These are phyloP conservation scores for Ceratocystiopsis sp. DNA, from an alignment of 2,329 filamentous ascomycete species.

Conservation along the genomic window DNA sequence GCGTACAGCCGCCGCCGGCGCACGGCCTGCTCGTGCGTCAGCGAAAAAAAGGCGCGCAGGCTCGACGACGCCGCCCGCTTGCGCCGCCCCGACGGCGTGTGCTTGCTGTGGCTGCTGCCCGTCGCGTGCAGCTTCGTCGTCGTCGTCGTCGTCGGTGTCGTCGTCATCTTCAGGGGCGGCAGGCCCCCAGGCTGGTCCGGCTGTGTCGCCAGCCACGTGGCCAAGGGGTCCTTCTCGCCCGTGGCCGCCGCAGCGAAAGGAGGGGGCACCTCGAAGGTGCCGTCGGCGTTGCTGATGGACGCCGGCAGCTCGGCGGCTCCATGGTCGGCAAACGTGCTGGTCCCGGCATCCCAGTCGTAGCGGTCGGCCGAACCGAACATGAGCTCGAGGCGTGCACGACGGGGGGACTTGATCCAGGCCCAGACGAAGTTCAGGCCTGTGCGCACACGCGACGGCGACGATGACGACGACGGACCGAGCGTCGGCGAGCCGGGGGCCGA, in stretches of 20 bases:
- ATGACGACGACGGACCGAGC: slow-evolving; percentile 11
- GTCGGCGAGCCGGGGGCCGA: slow-evolving; percentile 18
- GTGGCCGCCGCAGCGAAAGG: too few relatives aligned
- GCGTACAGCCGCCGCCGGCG: slow-evolving; percentile 75
- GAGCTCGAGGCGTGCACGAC: slow-evolving; percentile 15
- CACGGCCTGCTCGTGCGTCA: slow-evolving; percentile 64
- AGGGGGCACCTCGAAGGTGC: too few relatives aligned
- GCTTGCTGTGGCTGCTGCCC: slow-evolving; percentile 25
- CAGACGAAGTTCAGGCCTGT: slow-evolving; percentile 13
- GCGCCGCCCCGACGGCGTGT: slow-evolving; percentile 38
- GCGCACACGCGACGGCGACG: slow-evolving; percentile 14
- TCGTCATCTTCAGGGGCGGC: background rate
- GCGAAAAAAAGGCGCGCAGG: slow-evolving; percentile 56
- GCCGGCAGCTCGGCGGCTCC: too few relatives aligned
- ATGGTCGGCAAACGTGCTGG: background rate
- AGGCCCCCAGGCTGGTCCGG: too few relatives aligned
- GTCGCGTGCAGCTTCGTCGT: background rate
- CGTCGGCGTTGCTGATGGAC: too few relatives aligned
- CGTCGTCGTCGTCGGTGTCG: too few relatives aligned
- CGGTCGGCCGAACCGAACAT: slow-evolving; percentile 15
- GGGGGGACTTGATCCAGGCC: slow-evolving; percentile 16
- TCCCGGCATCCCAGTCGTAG: slow-evolving; percentile 18
- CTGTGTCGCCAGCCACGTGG: too few relatives aligned
- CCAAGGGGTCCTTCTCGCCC: too few relatives aligned
- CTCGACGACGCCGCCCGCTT: slow-evolving; percentile 48